Percentiles rank a stretch among this genome's conserved stretches.
phyloP scores from a whole-genome alignment of 2,329 filamentous ascomycete species.

The Domatiomyces catenatus region DNA sequence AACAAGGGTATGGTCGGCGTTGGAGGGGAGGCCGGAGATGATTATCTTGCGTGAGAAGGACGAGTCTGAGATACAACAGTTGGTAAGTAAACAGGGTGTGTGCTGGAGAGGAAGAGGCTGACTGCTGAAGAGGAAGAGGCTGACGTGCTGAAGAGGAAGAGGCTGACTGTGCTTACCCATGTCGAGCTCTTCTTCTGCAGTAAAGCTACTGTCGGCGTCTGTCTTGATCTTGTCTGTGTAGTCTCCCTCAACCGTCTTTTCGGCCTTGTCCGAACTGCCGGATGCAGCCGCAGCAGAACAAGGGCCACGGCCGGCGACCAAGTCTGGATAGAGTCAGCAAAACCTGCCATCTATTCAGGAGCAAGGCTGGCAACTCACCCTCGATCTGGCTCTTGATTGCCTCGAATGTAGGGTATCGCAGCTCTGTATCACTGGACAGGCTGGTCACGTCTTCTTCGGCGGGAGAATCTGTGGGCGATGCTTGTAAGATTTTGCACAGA shows the following conservation, averaged over 20 bases:
- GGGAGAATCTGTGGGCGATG: not conserved
- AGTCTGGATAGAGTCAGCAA: not conserved
- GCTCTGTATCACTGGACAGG: not conserved
- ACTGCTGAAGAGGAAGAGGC: too few relatives aligned
- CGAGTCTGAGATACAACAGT: constrained; percentile 1
- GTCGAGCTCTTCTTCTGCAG: too few relatives aligned
- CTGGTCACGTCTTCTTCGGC: not conserved
- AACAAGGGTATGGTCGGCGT: constrained; percentile 21
- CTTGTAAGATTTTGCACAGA: not conserved
- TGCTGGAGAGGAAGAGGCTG: too few relatives aligned
- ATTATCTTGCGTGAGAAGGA: constrained; percentile 20
- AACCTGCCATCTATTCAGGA: not conserved
- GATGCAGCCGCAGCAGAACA: too few relatives aligned
- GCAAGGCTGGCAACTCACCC: not conserved
- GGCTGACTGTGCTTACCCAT: too few relatives aligned
- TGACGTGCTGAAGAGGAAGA: too few relatives aligned
- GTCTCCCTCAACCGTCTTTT: too few relatives aligned
- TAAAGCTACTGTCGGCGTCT: too few relatives aligned
- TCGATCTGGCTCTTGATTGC: not conserved
- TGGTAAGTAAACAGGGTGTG: not conserved
- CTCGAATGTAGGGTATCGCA: not conserved
- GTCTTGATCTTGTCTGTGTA: too few relatives aligned
- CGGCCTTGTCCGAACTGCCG: too few relatives aligned
- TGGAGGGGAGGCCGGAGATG: constrained; percentile 24
- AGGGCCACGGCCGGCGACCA: too few relatives aligned